These are phyloP conservation scores for Lasiodiplodia theobromae DNA, from an alignment of 2,329 filamentous ascomycete species.

Conservation along the genomic window DNA sequence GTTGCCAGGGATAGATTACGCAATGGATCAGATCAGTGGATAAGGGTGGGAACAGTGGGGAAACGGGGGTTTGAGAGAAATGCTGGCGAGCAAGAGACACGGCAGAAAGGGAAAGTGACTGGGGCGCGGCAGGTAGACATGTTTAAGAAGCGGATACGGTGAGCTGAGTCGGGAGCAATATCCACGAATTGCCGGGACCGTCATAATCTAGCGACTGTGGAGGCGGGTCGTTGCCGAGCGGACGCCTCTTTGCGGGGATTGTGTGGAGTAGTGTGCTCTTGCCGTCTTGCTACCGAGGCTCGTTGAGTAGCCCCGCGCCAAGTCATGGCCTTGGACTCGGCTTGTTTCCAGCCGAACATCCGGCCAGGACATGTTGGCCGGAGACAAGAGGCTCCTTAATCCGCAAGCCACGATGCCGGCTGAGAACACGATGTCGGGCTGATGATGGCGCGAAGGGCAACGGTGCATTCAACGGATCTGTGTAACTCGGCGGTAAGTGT, in stretches of 20 bases:
- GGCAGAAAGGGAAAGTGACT: neutral
- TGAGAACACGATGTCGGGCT: neutral
- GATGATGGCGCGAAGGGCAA: neutral
- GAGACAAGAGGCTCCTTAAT: neutral
- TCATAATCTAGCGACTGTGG: neutral
- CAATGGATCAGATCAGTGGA: neutral
- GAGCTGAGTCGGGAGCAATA: neutral
- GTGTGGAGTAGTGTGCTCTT: conserved; percentile 4
- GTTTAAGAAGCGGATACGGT: neutral
- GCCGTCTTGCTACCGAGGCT: conserved; percentile 14
- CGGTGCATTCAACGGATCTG: neutral
- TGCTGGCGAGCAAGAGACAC: neutral
- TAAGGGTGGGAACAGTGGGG: neutral
- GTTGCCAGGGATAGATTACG: neutral
- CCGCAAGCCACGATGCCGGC: conserved; percentile 1
- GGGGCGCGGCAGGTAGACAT: neutral
- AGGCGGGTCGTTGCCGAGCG: conserved; percentile 5
- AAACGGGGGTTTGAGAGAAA: neutral
- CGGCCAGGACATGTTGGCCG: neutral
- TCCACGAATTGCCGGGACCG: neutral
- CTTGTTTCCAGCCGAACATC: neutral
- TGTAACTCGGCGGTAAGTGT: neutral
- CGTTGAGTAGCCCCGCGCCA: neutral
- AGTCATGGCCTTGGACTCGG: neutral
- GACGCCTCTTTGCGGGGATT: conserved; percentile 18